Conservation (phyloP, 331 rosid genomes). For the Acacia pycnantha region DNA sequence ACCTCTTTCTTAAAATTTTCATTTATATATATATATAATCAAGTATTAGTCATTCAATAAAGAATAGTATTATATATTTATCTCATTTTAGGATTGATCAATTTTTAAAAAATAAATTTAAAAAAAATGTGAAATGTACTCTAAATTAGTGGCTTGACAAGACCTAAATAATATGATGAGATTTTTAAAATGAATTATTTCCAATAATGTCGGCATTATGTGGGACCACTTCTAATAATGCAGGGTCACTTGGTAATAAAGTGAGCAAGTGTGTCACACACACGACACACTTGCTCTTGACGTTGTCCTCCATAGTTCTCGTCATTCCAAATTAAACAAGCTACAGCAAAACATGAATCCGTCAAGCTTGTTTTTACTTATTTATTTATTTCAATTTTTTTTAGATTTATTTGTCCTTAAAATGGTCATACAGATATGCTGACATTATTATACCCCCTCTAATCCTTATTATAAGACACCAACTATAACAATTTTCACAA, state of each 20-base stretch:
- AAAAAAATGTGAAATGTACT: neutral
- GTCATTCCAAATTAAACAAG: neutral
- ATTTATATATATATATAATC: neutral
- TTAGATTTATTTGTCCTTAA: no score
- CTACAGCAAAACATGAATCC: neutral
- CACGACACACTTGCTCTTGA: neutral
- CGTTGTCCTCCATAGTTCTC: neutral
- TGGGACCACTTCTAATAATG: conserved; percentile 3
- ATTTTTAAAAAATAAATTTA: neutral
- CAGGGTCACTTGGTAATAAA: neutral
- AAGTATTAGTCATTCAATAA: neutral
- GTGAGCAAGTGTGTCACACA: neutral
- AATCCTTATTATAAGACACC: no score
- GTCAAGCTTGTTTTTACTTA: neutral
- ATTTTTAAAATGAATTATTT: neutral
- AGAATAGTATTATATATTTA: neutral
- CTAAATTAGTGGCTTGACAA: neutral
- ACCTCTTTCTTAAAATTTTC: no score
- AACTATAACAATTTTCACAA: no score
- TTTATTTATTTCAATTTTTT: no score
- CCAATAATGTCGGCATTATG: neutral
- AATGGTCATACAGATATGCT: no score
- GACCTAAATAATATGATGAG: neutral
- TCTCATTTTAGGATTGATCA: neutral
- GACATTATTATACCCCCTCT: no score